Conservation (phyloP, 345 rosid genomes). For the Theobroma cacao region DNA sequence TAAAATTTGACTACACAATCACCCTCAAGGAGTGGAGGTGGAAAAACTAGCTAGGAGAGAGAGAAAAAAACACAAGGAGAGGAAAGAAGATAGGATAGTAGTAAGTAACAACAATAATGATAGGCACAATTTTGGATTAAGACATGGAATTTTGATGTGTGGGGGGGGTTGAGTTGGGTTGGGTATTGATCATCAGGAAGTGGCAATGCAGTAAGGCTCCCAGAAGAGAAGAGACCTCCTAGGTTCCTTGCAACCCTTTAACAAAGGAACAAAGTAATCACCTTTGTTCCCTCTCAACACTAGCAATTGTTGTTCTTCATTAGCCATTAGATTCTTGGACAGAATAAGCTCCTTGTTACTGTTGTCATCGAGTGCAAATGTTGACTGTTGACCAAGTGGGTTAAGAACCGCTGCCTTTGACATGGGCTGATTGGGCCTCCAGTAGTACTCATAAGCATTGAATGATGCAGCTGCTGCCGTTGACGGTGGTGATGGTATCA, state of each 20-base stretch:
- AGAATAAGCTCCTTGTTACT: constrained; percentile 9
- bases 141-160: not conserved
- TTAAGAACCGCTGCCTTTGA: constrained; percentile 1
- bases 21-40: constrained; percentile 25
- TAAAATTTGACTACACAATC: constrained; percentile 27
- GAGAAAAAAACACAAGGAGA: too few species aligned
- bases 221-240: constrained; percentile 62
- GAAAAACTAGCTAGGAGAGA: constrained; percentile 24
- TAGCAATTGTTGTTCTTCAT: constrained; percentile 25
- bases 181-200: constrained; percentile 34
- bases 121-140: not conserved
- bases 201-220: constrained; percentile 79
- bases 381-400: constrained; percentile 17
- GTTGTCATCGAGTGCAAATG: constrained; percentile 10
- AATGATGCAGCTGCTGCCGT: constrained; percentile 37
- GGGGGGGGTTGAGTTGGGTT: not conserved
- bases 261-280: constrained; percentile 33
- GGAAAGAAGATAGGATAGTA: constrained; percentile 1
- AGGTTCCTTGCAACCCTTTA: constrained; percentile 66
- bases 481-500: constrained; percentile 30
- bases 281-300: constrained; percentile 29
- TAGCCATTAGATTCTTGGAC: constrained; percentile 19
- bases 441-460: constrained; percentile 67
- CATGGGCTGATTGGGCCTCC: constrained; percentile 47
- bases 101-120: not conserved